Conservation (phyloP, 2,329 filamentous ascomycete genomes). For the Monosporascus sp. region DNA sequence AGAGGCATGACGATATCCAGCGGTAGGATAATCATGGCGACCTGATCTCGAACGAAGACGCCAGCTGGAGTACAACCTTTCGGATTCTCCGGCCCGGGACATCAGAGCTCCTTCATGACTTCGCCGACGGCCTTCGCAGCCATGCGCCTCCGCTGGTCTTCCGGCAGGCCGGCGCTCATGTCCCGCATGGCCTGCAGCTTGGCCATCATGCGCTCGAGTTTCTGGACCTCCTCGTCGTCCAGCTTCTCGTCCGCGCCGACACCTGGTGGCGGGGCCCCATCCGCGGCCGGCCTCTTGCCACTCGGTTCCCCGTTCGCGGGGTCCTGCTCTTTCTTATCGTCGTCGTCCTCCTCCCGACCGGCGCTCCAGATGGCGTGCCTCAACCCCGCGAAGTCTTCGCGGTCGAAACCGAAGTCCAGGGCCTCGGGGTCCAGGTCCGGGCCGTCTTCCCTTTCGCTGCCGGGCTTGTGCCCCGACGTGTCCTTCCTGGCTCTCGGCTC, state of each 20-base stretch:
- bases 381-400: constrained; percentile 47
- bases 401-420: constrained; percentile 48
- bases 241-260: constrained; percentile 28
- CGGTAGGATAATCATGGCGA: neutral
- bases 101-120: constrained; percentile 56
- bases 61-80: neutral
- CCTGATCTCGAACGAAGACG: too few species aligned
- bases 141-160: constrained; percentile 55
- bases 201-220: constrained; percentile 58
- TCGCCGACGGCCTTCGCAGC: constrained; percentile 58
- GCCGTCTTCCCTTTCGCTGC: constrained; percentile 22
- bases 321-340: constrained; percentile 1
- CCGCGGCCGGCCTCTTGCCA: constrained; percentile 8
- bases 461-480: constrained; percentile 1
- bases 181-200: constrained; percentile 59
- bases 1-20: neutral
- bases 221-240: constrained; percentile 48
- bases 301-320: constrained; percentile 14
- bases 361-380: constrained; percentile 46
- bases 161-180: constrained; percentile 52
- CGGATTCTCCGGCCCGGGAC: neutral
- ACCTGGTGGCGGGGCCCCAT: constrained; percentile 12
- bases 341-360: constrained; percentile 20
- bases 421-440: constrained; percentile 38
- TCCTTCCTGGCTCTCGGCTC: constrained; percentile 17